Percentiles rank a stretch among this genome's conserved stretches.
Conservation (phyloP, 345 rosid genomes). For the Eucalyptus pauciflora region DNA sequence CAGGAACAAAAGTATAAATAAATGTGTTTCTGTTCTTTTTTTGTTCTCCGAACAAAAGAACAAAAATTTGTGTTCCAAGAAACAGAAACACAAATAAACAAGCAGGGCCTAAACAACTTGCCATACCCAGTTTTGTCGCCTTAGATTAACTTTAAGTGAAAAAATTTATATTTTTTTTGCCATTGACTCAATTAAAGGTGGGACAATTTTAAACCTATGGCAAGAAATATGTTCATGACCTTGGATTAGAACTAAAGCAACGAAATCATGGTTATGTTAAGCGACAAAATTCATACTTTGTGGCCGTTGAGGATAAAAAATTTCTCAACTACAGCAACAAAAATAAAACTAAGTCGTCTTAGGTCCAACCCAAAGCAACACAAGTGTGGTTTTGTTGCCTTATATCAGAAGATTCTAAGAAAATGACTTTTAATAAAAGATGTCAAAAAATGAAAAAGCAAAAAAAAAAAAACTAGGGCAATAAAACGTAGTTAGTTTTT, state of each 20-base stretch:
- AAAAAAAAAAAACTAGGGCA: background rate
- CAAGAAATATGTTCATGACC: background rate
- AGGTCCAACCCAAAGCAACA: background rate
- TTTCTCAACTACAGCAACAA: background rate
- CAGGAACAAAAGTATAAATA: too few relatives aligned
- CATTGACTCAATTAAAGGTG: background rate
- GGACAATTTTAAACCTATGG: background rate
- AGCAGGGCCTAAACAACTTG: background rate
- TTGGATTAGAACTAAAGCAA: background rate
- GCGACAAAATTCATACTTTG: background rate
- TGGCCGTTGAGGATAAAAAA: background rate
- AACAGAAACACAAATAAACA: too few relatives aligned
- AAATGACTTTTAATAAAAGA: background rate
- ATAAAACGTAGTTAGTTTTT: background rate
- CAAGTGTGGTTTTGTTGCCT: background rate
- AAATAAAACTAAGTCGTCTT: background rate
- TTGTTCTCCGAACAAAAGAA: too few relatives aligned
- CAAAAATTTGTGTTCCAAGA: too few relatives aligned
- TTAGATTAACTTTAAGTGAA: background rate
- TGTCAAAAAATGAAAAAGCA: too few relatives aligned
- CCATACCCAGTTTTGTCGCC: background rate
- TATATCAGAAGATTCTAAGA: too few relatives aligned
- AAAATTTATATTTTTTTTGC: background rate
- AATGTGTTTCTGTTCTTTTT: too few relatives aligned
- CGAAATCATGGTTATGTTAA: background rate